Evolutionary conservation across 257 asterid genomes (phyloP), one percentile per base, ranked within the genome.

Genomic region (Plectranthus barbatus): DNA sequence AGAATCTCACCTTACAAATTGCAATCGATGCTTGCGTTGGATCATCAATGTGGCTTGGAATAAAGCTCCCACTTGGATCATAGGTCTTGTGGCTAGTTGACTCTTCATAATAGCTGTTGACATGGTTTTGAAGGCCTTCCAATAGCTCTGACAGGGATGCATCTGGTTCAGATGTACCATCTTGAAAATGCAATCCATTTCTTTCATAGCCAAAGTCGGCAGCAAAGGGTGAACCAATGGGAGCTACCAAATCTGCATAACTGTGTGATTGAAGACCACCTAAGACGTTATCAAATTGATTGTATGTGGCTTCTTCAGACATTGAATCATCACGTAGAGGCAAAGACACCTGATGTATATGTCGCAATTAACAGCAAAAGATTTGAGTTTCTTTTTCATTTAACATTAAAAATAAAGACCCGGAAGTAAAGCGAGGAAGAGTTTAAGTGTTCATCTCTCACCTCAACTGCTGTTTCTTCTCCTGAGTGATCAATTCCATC

Each of bases 141-240:
- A 83, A 80, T 36, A 83, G 63, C 23, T 78, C 81, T 11, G 95
- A 73, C 46, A 83, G 71, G 65, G 91, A 86, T 56, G 76, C 85
- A 77, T 86, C 95, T 64, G 78, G 91, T 70, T 86, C 95, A 39
- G 80, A 78, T 26, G 91, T 68, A 47, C 91, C 95, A 62, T 86
- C 95, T 78, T 80, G 82, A 69, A 86, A 86, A 76, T 72, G 75
- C 54, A 75, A 57, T 17, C 76, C 91, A 39, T 76, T 60, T 56
- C 72, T 76, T 64, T 81, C 82, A 66, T 67, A 52, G 48, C 95
- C 95, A 76, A 83, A 86, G 74, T 83, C 84, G 72, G 81, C 82
- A 61, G 85, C 79, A 74, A 77, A 86, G 13, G 91, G 91, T 37
- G 94, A 86, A 68, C 83, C 85, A 10, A 70, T 18, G 56, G 77